Evolutionary conservation across 306 rosid genomes (phyloP).

Genomic region (Geum urbanum): DNA sequence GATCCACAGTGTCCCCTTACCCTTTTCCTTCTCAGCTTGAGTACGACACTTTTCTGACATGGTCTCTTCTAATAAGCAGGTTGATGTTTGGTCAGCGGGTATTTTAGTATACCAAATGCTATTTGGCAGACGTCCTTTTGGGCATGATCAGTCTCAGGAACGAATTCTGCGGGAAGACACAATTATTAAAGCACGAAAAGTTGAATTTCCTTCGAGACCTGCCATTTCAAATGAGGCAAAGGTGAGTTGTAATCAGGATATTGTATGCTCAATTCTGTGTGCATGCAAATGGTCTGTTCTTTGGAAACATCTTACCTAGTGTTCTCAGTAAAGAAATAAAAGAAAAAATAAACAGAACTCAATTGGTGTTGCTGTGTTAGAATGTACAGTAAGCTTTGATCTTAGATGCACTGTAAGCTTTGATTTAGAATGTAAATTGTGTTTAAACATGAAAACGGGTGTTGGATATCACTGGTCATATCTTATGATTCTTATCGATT

Average conservation of each 20-base stretch:
- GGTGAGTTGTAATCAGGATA: slow-evolving; percentile 45
- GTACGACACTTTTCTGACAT: slow-evolving; percentile 18
- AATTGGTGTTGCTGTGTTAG: background rate
- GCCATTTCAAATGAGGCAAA: slow-evolving; percentile 90
- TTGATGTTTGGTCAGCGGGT: slow-evolving; percentile 98
- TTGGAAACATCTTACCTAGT: background rate
- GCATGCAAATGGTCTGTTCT: background rate
- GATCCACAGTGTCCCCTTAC: slow-evolving; percentile 3
- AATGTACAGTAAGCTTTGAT: no score
- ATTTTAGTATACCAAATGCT: slow-evolving; percentile 91
- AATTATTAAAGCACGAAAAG: slow-evolving; percentile 90
- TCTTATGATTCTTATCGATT: no score
- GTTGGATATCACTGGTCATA: no score
- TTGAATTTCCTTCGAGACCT: slow-evolving; percentile 89
- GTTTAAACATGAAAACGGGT: background rate
- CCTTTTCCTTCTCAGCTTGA: background rate
- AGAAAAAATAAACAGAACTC: background rate
- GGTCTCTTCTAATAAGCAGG: slow-evolving; percentile 50
- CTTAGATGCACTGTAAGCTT: no score
- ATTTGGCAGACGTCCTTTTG: slow-evolving; percentile 92
- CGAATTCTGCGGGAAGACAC: slow-evolving; percentile 97
- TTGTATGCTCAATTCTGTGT: background rate
- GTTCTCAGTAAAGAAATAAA: background rate
- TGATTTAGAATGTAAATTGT: background rate
- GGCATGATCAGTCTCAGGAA: slow-evolving; percentile 96